Evolutionary conservation across 2,329 filamentous ascomycete species (phyloP).

Genomic region (Colletotrichum tanaceti): DNA sequence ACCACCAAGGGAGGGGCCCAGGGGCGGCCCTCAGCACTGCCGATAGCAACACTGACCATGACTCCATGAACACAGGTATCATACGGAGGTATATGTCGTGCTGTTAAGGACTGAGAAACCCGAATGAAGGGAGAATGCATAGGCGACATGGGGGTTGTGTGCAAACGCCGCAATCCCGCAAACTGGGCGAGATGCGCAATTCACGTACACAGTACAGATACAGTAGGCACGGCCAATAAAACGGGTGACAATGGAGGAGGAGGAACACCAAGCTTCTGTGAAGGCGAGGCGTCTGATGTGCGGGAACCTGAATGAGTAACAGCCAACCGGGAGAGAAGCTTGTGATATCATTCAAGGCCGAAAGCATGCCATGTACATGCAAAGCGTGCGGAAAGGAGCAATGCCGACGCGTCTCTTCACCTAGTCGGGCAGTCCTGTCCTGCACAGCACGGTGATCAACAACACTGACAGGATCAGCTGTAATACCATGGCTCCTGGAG

Average conservation of each 20-base stretch:
- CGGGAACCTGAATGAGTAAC: constrained; percentile 2
- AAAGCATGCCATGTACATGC: not conserved
- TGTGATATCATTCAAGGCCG: constrained; percentile 2
- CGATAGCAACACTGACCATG: constrained; percentile 16
- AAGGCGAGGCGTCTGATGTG: constrained; percentile 28
- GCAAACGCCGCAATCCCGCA: constrained; percentile 14
- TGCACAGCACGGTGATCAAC: constrained; percentile 23
- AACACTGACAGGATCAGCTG: not conserved
- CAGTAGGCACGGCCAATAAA: not conserved
- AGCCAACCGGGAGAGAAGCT: not conserved
- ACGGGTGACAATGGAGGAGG: constrained; percentile 5
- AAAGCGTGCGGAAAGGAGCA: constrained; percentile 23
- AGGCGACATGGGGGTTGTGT: constrained; percentile 26
- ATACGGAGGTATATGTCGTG: constrained; percentile 32
- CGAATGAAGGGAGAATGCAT: constrained; percentile 27
- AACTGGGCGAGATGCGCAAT: not conserved
- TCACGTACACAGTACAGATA: not conserved
- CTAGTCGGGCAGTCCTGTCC: constrained; percentile 22
- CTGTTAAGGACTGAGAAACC: constrained; percentile 36
- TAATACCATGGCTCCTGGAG: not conserved
- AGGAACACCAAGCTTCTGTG: constrained; percentile 18
- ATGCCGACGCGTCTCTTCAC: constrained; percentile 32
- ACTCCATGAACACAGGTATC: too few species aligned
- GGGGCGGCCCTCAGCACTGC: constrained; percentile 27
- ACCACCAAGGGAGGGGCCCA: constrained; percentile 1